Conservation (phyloP, 202 grass and related monocot species). For the Schoenoplectus tabernaemontani region DNA sequence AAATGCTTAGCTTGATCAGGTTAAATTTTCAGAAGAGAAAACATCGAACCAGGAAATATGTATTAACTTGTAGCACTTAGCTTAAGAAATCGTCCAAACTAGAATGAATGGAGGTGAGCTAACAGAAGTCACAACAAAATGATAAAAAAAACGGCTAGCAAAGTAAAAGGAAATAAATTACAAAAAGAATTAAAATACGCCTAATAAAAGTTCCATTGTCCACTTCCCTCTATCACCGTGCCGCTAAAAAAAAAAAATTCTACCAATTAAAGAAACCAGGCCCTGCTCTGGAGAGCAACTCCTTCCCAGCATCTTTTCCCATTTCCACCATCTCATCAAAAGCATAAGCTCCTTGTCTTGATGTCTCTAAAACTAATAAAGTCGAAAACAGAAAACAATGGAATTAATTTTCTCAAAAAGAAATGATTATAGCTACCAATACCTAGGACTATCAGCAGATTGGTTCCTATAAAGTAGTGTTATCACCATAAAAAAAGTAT, state of each 20-base stretch:
- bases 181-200: conserved; percentile 14
- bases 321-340: conserved; percentile 80
- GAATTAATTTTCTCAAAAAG: neutral
- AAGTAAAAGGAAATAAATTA: conserved; percentile 6
- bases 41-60: neutral
- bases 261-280: conserved; percentile 81
- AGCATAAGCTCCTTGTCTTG: conserved; percentile 59
- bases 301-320: conserved; percentile 74
- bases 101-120: neutral
- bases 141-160: neutral
- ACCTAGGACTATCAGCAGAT: neutral
- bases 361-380: conserved; percentile 66
- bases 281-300: conserved; percentile 67
- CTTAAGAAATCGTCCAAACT: neutral
- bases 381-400: neutral
- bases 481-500: neutral
- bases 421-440: neutral
- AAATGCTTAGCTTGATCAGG: neutral
- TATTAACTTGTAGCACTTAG: neutral
- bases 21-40: neutral
- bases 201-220: neutral
- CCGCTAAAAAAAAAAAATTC: neutral
- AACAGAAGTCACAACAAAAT: neutral
- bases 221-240: neutral
- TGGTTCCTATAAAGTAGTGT: neutral